Conservation (phyloP, 1,284 basidiomycete species). For the Trametes polyzona region DNA sequence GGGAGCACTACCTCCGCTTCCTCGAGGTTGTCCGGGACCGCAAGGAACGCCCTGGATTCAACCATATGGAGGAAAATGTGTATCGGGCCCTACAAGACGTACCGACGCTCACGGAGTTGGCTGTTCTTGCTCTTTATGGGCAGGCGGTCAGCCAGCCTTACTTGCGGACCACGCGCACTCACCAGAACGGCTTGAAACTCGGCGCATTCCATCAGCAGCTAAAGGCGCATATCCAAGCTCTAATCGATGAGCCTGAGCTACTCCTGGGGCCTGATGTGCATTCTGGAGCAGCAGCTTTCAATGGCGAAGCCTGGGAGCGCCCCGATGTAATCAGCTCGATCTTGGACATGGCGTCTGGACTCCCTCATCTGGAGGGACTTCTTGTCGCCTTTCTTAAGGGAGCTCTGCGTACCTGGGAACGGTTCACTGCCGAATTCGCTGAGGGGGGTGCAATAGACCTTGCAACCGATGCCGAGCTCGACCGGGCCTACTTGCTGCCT, state of each 20-base stretch:
- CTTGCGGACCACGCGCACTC: slow-evolving; percentile 14
- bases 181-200: slow-evolving; percentile 17
- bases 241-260: background rate
- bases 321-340: background rate
- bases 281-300: slow-evolving; percentile 11
- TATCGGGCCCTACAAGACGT: slow-evolving; percentile 36
- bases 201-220: slow-evolving; percentile 14
- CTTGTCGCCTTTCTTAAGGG: background rate
- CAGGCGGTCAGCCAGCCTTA: slow-evolving; percentile 28
- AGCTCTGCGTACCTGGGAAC: background rate
- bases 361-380: background rate
- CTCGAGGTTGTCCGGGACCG: slow-evolving; percentile 27
- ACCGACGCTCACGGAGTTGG: slow-evolving; percentile 42
- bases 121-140: slow-evolving; percentile 35
- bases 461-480: background rate
- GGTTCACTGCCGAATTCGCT: background rate
- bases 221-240: slow-evolving; percentile 13
- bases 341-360: background rate
- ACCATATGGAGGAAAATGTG: slow-evolving; percentile 38
- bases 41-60: slow-evolving; percentile 34
- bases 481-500: background rate
- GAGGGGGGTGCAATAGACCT: background rate
- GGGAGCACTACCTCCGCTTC: slow-evolving; percentile 26
- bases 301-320: slow-evolving; percentile 7
- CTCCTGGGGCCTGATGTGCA: background rate